Base-by-base conservation (phyloP, 352 stramenopile species). In the Phytophthora palmivora region DNA sequence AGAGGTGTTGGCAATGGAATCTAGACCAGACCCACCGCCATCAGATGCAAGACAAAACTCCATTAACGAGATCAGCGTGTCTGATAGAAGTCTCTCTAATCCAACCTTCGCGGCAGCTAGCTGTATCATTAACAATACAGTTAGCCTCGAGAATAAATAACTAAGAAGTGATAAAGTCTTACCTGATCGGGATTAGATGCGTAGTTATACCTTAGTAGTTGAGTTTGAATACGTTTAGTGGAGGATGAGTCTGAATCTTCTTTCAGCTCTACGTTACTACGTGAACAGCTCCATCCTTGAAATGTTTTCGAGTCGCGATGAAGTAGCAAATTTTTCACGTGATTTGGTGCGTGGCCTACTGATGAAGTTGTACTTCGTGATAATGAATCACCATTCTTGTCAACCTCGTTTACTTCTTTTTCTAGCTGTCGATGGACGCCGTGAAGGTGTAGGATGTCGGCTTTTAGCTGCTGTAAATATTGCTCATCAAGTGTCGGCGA, bases 311-410 rank as follows among this genome's bases (percentile, higher is more conserved):
- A 71, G 22, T 88, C 74, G 1, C 81, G 77, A n/a, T 88, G 80
- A n/a, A 52, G 77, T 15, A 83, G 64, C n/a, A 90, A 46, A 24
- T 86, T 81, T 46, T 88, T 88, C 18, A 88, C 68, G 41, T 88
- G 81, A 19, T 72, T 81, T 47, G 76, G 68, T 5, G 61, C 64
- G 15, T 66, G 37, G 7, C 51, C 32, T 1, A 28, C 11, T 7
- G 21, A 52, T 47, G 44, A 41, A 19, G 18, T 14, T 10, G 30
- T 50, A 21, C 45, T 49, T 43, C 32, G 19, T 5, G n/a, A 34
- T 11, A 11, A n/a, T 19, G 15, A 51, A 16, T 19, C 37, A 7
- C 37, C 38, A 44, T 57, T 63, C 9, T 66, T 65, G 9, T 36
- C 46, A 15, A 3, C 48, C 19, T 36, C 43, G 4, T 30, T 46